Evolutionary conservation across 805 yeast genomes (phyloP).

Genomic region (Myxozyma vanderwaltii): DNA sequence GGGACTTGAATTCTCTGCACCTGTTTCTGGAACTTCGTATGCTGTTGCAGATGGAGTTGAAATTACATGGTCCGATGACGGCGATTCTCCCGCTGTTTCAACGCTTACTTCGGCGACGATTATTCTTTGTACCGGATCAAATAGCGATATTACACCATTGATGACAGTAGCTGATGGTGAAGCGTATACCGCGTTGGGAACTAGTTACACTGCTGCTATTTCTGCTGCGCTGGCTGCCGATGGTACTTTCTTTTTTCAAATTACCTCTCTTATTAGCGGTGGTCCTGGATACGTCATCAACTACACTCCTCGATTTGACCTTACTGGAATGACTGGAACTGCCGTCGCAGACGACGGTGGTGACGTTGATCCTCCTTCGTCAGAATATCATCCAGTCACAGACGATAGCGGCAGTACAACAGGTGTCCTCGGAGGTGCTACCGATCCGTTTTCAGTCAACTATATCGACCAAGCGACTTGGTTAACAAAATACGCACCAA

Average conservation of each 20-base stretch:
- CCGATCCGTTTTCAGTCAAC: constrained; percentile 62
- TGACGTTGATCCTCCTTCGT: constrained; percentile 47
- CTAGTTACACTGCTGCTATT: constrained; percentile 45
- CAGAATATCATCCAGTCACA: constrained; percentile 44
- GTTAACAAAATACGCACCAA: constrained; percentile 78
- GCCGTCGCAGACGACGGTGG: constrained; percentile 49
- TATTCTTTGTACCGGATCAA: constrained; percentile 69
- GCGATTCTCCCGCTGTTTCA: constrained; percentile 50
- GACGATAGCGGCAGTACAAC: constrained; percentile 45
- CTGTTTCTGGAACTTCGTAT: constrained; percentile 47
- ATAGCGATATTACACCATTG: constrained; percentile 49
- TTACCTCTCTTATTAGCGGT: constrained; percentile 51
- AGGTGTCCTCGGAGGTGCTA: constrained; percentile 38
- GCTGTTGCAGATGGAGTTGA: constrained; percentile 45
- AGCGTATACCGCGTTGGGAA: constrained; percentile 41
- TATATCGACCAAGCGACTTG: constrained; percentile 78
- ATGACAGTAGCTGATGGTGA: constrained; percentile 41
- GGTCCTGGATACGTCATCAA: constrained; percentile 57
- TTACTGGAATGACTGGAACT: constrained; percentile 74
- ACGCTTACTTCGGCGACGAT: constrained; percentile 54
- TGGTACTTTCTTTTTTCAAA: constrained; percentile 76
- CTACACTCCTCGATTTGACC: constrained; percentile 65
- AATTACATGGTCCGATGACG: constrained; percentile 64
- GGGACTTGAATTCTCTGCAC: constrained; percentile 52
- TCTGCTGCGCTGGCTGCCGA: constrained; percentile 50